phyloP scores from a whole-genome alignment of 139 green algal species.

The Chlorella sp. region DNA sequence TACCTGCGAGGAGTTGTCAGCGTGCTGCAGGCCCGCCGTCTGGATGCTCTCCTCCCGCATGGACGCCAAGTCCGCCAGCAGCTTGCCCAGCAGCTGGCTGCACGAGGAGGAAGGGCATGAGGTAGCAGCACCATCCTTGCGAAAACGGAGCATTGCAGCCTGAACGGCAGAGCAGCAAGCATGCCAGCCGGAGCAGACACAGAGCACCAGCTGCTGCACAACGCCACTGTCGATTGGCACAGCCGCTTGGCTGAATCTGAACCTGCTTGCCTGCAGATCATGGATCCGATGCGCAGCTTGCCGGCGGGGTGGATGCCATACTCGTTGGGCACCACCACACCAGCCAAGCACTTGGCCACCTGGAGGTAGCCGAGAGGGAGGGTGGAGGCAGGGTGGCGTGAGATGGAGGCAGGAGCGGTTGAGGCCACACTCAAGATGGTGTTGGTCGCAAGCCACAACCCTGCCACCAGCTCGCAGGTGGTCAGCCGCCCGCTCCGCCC shows the following conservation, averaged over 20 bases:
- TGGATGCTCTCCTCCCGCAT: conserved; percentile 80
- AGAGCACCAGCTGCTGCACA: neutral
- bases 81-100: conserved; percentile 87
- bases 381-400: no score
- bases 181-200: neutral
- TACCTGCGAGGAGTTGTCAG: conserved; percentile 17
- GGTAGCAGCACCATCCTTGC: no score
- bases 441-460: no score
- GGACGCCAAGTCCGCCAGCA: conserved; percentile 90
- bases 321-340: conserved; percentile 89
- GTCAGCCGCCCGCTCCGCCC: no score
- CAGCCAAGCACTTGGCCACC: conserved; percentile 77
- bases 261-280: conserved; percentile 54
- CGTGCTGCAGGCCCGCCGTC: conserved; percentile 51
- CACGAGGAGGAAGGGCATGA: conserved; percentile 45
- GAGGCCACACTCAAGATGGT: neutral
- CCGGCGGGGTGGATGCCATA: conserved; percentile 75
- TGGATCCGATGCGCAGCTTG: conserved; percentile 84
- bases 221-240: neutral
- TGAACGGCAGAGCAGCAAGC: conserved; percentile 42
- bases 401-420: neutral
- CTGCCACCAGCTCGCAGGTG: no score
- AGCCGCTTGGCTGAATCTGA: neutral
- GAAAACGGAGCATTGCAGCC: no score
- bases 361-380: neutral